Percentiles rank a stretch among this genome's conserved stretches.
Conservation (phyloP, 2,329 filamentous ascomycete species). For the Fusarium zealandicum region DNA sequence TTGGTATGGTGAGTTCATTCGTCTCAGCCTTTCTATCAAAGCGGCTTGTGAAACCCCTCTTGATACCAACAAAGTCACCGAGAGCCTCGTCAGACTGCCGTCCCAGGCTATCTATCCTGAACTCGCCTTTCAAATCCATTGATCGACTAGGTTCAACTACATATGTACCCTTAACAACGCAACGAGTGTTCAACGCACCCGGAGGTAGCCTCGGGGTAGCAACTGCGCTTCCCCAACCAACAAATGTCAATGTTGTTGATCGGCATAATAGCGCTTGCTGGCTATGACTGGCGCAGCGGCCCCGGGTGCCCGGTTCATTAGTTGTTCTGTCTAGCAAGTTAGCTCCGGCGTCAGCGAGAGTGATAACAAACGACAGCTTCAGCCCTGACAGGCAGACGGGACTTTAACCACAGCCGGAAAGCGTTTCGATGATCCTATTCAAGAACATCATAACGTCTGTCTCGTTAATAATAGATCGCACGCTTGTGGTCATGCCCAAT, state of each 20-base stretch:
- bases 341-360: constrained; percentile 26
- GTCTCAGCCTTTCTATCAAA: neutral
- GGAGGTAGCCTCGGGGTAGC: neutral
- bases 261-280: constrained; percentile 9
- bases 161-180: constrained; percentile 2
- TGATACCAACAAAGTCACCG: too few relatives aligned
- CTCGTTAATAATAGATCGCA: neutral
- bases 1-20: neutral
- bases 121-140: neutral
- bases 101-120: neutral
- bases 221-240: constrained; percentile 19
- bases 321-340: constrained; percentile 3
- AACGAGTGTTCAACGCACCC: neutral
- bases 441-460: constrained; percentile 3
- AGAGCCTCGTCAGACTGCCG: too few relatives aligned
- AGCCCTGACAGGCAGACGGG: constrained; percentile 22
- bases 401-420: constrained; percentile 17
- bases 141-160: constrained; percentile 1
- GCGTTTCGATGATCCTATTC: constrained; percentile 15
- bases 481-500: constrained; percentile 17
- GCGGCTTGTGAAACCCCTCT: neutral
- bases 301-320: constrained; percentile 3
- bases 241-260: constrained; percentile 6
- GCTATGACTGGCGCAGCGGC: neutral
- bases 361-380: constrained; percentile 8